Percentiles rank a stretch among this genome's conserved stretches.
These are phyloP conservation scores for Ceratopteris richardii DNA, from an alignment of 75 land plant species.

Conservation along the genomic window DNA sequence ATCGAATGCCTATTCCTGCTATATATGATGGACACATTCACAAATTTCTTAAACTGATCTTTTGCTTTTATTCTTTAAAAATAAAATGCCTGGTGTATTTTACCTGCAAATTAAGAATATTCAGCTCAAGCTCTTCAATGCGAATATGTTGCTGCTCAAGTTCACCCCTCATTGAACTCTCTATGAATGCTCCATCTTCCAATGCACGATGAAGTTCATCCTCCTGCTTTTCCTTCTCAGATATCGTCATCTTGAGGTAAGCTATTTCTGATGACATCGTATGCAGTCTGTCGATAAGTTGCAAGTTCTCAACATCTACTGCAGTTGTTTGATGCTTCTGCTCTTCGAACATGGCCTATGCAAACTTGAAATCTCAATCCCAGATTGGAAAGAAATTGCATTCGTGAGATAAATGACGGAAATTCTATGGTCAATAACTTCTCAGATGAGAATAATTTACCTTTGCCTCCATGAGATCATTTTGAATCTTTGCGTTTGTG, in stretches of 20 bases:
- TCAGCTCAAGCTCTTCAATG: slow-evolving; percentile 32
- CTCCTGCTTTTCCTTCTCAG: slow-evolving; percentile 31
- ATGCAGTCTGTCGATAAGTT: slow-evolving; percentile 33
- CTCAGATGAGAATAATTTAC: slow-evolving; percentile 5
- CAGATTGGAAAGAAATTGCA: too few species aligned
- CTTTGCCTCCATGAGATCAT: slow-evolving; percentile 30
- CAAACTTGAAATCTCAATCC: neutral
- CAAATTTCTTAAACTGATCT: too few species aligned
- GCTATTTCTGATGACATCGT: slow-evolving; percentile 38
- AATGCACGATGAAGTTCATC: slow-evolving; percentile 29
- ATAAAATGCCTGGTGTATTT: too few species aligned
- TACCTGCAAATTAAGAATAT: slow-evolving; percentile 25
- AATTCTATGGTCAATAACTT: neutral
- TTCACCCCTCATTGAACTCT: slow-evolving; percentile 38
- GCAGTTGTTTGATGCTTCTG: slow-evolving; percentile 35
- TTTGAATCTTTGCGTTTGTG: slow-evolving; percentile 29
- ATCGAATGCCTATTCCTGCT: neutral
- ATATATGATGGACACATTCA: neutral
- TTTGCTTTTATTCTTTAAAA: too few species aligned
- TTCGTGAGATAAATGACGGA: neutral
- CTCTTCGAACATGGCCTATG: slow-evolving; percentile 26
- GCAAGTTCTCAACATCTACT: slow-evolving; percentile 36
- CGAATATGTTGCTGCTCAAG: slow-evolving; percentile 29
- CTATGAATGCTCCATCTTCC: slow-evolving; percentile 34
- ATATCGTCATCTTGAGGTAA: slow-evolving; percentile 22